Conservation (phyloP, 345 rosid genomes). For the Arabidopsis arenosa region DNA sequence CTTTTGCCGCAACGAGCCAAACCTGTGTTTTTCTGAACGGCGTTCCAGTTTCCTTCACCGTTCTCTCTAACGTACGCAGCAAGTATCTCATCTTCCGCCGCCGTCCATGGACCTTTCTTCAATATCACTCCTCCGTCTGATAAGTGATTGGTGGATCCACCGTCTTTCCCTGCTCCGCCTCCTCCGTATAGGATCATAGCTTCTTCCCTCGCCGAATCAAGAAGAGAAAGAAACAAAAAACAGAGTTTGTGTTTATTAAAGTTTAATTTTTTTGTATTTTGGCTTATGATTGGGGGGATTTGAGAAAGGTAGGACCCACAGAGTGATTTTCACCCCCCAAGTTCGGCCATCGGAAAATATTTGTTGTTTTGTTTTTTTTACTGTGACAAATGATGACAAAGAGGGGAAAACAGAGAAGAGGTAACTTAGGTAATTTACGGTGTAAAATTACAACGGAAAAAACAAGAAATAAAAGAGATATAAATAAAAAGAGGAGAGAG, state of each 20-base stretch:
- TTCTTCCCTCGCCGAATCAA: conserved; percentile 23
- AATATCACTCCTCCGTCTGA: conserved; percentile 36
- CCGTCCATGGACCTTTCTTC: conserved; percentile 71
- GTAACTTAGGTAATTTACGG: conserved; percentile 28
- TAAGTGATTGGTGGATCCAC: conserved; percentile 37
- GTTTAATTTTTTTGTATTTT: not conserved
- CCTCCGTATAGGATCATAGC: conserved; percentile 43
- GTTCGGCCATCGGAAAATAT: conserved; percentile 18
- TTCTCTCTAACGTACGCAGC: conserved; percentile 58
- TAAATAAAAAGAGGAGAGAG: conserved; percentile 23
- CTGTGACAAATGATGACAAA: conserved; percentile 26
- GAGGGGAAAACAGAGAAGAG: conserved; percentile 12
- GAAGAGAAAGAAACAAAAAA: not conserved
- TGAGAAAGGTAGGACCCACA: conserved; percentile 30
- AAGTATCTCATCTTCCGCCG: conserved; percentile 57
- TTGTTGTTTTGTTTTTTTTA: not conserved
- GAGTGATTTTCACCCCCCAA: conserved; percentile 36
- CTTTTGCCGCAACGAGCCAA: conserved; percentile 68
- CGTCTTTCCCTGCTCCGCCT: conserved; percentile 42
- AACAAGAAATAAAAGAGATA: conserved; percentile 35
- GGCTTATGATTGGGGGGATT: conserved; percentile 28
- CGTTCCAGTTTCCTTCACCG: conserved; percentile 71
- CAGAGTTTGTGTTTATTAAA: not conserved
- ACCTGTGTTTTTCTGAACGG: conserved; percentile 63
- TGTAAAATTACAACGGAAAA: conserved; percentile 38